Evolutionary conservation across 2,329 filamentous ascomycete genomes (phyloP), one percentile per base, ranked within the genome.

Genomic region (Paraphoma chrysanthemicola): DNA sequence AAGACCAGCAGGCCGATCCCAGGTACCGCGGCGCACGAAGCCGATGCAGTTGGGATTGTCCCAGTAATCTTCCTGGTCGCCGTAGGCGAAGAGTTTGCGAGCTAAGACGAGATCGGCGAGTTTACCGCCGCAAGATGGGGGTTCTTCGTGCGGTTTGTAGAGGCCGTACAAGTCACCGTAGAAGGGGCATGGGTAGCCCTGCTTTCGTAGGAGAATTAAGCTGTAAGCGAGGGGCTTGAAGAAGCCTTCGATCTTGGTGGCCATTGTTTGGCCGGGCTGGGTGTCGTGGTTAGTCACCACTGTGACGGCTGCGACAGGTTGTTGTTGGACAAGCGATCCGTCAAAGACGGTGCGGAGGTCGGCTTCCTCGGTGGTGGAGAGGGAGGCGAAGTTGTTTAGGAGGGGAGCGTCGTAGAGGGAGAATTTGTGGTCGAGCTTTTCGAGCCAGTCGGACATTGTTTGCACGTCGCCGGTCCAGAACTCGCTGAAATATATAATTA

Each of bases 251-350:
- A 92, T 85, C 1, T 84, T 84, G 0, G 86, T 85, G 64, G 85
- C 86, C 43, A 88, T 80, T 1, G 86, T 83, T 71, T 90, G 88
- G 31, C 86, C 86, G 33, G 84, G 85, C 74, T 87, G 78, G 0
- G 89, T 91, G 70, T 92, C 89, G 76, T 91, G 89, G 73, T 90
- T 91, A 75, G 86, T 86, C 1, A 91, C 88, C 4, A 91, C 82
- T 0, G 88, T 91, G 75, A 89, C 85, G 8, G 87, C 83, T 66
- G 85, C 83, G 3, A 81, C 72, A 0, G 86, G 86, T 48, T 79
- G 78, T 14, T 70, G 72, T 23, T 83, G 66, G 0, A 89, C 86
- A 53, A 91, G 74, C 0, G 86, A 86, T 33, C 79, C 78, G 46
- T 88, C 82, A 65, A 90, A 89, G 1, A 91, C 80, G 48, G 79